Evolutionary conservation across 352 stramenopile species (phyloP).

Genomic region (Globisporangium canariense): DNA sequence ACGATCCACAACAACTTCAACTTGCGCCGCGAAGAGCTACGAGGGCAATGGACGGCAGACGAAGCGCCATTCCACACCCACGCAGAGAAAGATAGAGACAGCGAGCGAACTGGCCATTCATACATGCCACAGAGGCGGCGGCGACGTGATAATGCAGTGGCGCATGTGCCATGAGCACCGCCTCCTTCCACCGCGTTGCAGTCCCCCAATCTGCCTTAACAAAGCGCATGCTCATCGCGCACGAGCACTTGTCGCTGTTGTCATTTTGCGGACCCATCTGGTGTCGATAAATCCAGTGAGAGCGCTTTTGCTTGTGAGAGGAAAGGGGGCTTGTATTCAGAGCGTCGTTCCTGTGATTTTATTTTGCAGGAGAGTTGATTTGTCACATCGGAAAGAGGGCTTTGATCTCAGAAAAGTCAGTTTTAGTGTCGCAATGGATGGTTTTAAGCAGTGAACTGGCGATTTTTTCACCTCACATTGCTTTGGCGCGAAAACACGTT

Average conservation of each 20-base stretch:
- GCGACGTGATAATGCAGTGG: not conserved
- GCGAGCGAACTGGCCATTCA: not conserved
- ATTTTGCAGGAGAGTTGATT: not conserved
- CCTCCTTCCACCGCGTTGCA: not conserved
- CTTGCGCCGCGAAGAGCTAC: not conserved
- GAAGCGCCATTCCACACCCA: not conserved
- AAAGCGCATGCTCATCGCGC: not conserved
- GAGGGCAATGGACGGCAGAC: not conserved
- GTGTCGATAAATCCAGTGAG: not conserved
- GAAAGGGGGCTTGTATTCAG: too few relatives aligned
- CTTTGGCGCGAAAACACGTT: not conserved
- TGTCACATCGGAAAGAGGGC: not conserved
- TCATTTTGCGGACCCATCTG: not conserved
- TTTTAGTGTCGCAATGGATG: not conserved
- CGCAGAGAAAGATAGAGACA: not conserved
- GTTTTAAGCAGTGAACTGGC: not conserved
- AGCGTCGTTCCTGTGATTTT: too few relatives aligned
- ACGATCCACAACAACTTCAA: not conserved
- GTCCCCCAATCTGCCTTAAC: not conserved
- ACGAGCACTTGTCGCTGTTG: not conserved
- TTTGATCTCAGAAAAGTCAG: not conserved
- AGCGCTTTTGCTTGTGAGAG: too few relatives aligned
- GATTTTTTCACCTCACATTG: not conserved
- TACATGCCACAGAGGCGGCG: not conserved
- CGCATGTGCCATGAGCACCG: not conserved